phyloP scores from a whole-genome alignment of 2,329 filamentous ascomycete species.

The Sclerotinia spermophila region DNA sequence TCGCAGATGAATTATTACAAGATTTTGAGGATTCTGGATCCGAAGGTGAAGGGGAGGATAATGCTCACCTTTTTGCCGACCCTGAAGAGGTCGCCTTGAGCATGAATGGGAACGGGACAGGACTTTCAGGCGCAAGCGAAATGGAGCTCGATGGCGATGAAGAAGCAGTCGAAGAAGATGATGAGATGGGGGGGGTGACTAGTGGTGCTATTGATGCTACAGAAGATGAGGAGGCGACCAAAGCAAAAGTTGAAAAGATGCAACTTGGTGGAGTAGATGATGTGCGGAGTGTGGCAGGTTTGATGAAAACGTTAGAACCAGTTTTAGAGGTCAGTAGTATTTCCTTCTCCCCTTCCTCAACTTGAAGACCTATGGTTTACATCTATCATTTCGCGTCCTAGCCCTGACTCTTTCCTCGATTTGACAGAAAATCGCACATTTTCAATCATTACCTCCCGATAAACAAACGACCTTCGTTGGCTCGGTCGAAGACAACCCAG shows the following conservation, averaged over 20 bases:
- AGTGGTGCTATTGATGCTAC: conserved; percentile 39
- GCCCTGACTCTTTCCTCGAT: conserved; percentile 60
- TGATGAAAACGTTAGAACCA: conserved; percentile 79
- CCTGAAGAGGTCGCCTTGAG: conserved; percentile 42
- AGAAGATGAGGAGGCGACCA: conserved; percentile 63
- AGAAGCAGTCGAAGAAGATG: conserved; percentile 58
- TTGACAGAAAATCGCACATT: conserved; percentile 74
- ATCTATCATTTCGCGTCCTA: conserved; percentile 54
- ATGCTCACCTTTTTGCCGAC: conserved; percentile 44
- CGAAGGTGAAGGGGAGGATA: conserved; percentile 62
- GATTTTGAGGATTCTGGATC: conserved; percentile 86
- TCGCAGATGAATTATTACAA: conserved; percentile 88
- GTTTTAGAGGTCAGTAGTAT: conserved; percentile 70
- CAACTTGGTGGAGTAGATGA: conserved; percentile 69
- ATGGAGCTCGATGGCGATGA: conserved; percentile 61
- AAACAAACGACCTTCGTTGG: conserved; percentile 65
- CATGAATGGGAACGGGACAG: conserved; percentile 34
- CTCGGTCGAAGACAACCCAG: conserved; percentile 86
- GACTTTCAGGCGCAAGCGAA: conserved; percentile 39
- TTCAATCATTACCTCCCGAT: conserved; percentile 64
- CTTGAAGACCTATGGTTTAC: conserved; percentile 54
- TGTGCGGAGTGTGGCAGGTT: conserved; percentile 70
- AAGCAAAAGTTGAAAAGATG: conserved; percentile 80
- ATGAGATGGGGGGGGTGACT: conserved; percentile 50
- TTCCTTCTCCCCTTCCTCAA: conserved; percentile 28